Evolutionary conservation across 2,329 filamentous ascomycete genomes (phyloP), one percentile per base, ranked within the genome.

Genomic region (Neonectria magnoliae): DNA sequence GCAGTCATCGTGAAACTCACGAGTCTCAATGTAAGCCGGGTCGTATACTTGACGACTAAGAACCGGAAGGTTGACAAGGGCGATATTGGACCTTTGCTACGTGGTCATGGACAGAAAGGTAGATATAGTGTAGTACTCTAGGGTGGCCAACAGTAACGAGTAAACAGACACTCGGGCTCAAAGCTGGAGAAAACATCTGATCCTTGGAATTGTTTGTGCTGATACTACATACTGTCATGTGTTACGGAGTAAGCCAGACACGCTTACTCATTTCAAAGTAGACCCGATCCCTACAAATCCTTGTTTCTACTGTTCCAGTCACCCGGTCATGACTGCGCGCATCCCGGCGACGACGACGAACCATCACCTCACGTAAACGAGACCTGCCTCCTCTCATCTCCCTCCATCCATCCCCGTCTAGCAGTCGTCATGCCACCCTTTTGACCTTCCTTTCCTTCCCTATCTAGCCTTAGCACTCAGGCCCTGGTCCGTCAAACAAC

Each of bases 361-460:
- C n/a, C 48, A 33, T 18, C 25, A 50, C 27, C n/a, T 14, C 27
- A 29, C 27, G 18, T 31, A 27, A 44, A 29, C 52, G 36, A 36
- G 16, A n/a, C 22, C 10, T 18, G n/a, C 31, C 20, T 50, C 31
- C 27, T 13, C 27, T 27, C 50, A 45, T 57, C 44, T 56, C 44
- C 52, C 52, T 48, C 52, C 29, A 13, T 18, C 53, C 27, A 22
- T 51, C 29, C 42, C 42, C 25, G n/a, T 42, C 29, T 5, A 20
- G n/a, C 3, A 47, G 20, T 55, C 61, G 56, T 45, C 56, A 52
- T 27, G 18, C 14, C 56, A 47, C 27, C 25, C 13, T 22, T 16
- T 6, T 33, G 25, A 31, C 3, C 16, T 27, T 60, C 2, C 16
- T 27, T 60, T 50, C 56, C 61, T 60, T 64, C 56, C 61, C 27